phyloP scores from a whole-genome alignment of 2,329 filamentous ascomycete genomes.

The Malbranchea cinnamomea region DNA sequence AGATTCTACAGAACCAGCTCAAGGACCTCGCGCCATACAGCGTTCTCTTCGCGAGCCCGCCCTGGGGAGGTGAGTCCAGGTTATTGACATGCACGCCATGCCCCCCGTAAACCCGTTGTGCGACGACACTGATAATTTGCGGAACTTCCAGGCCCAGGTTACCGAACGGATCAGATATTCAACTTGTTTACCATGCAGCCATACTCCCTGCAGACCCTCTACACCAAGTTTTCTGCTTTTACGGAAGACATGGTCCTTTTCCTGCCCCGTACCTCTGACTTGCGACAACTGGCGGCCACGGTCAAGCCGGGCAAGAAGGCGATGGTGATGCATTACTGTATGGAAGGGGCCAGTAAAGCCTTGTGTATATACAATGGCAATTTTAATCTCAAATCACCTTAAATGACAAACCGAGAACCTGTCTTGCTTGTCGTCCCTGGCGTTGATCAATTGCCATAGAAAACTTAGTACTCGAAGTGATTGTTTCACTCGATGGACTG shows the following conservation, averaged over 20 bases:
- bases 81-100: not conserved
- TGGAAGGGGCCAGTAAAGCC: conserved; percentile 74
- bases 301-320: conserved; percentile 40
- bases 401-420: too few relatives aligned
- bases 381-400: conserved; percentile 26
- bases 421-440: too few relatives aligned
- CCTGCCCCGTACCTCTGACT: conserved; percentile 69
- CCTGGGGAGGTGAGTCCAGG: conserved; percentile 49
- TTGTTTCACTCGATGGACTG: too few relatives aligned
- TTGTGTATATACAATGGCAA: conserved; percentile 45
- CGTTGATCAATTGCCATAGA: too few relatives aligned
- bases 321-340: conserved; percentile 78
- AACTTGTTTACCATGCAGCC: conserved; percentile 77
- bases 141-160: conserved; percentile 40
- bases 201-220: conserved; percentile 54
- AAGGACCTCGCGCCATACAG: conserved; percentile 34
- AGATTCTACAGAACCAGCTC: conserved; percentile 43
- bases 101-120: not conserved
- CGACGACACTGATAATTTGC: not conserved
- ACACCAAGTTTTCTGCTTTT: conserved; percentile 42
- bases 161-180: conserved; percentile 55
- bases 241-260: conserved; percentile 53
- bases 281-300: conserved; percentile 56
- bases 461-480: too few relatives aligned
- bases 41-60: conserved; percentile 56